Conservation (phyloP, 345 rosid genomes). For the Brassica incana region DNA sequence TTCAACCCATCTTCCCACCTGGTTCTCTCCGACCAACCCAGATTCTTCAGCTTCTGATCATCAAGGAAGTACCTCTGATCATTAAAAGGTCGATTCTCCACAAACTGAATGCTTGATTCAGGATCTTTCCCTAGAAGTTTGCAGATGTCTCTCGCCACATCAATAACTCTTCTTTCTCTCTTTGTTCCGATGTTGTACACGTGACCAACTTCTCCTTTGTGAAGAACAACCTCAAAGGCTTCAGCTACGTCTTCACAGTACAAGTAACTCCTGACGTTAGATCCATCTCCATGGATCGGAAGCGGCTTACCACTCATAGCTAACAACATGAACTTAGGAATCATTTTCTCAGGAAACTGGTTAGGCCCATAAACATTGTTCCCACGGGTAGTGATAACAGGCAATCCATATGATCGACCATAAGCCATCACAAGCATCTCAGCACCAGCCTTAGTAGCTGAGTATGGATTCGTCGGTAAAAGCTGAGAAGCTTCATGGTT, state of each 20-base stretch:
- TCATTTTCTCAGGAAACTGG: constrained; percentile 63
- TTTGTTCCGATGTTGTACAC: constrained; percentile 63
- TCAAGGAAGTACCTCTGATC: constrained; percentile 64
- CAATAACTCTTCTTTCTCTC: constrained; percentile 57
- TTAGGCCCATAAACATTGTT: constrained; percentile 69
- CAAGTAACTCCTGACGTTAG: constrained; percentile 63
- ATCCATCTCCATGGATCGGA: constrained; percentile 67
- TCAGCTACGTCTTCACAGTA: constrained; percentile 66
- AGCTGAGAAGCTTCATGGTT: constrained; percentile 68
- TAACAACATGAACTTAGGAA: constrained; percentile 63
- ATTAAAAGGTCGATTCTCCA: constrained; percentile 66
- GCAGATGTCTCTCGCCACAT: constrained; percentile 63
- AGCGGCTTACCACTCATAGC: constrained; percentile 57
- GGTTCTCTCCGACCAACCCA: constrained; percentile 61
- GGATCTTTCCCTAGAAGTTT: constrained; percentile 46
- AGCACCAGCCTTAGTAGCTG: constrained; percentile 70
- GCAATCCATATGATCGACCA: constrained; percentile 57
- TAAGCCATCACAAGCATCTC: constrained; percentile 76
- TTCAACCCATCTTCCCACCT: constrained; percentile 58
- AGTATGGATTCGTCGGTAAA: constrained; percentile 64
- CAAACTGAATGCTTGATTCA: constrained; percentile 42
- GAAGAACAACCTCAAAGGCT: constrained; percentile 66
- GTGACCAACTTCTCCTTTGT: constrained; percentile 59
- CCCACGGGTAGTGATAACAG: constrained; percentile 60
- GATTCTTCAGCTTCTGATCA: constrained; percentile 60